Evolutionary conservation across 257 asterid genomes (phyloP), one percentile per base, ranked within the genome.

Genomic region (Ocimum tenuiflorum): DNA sequence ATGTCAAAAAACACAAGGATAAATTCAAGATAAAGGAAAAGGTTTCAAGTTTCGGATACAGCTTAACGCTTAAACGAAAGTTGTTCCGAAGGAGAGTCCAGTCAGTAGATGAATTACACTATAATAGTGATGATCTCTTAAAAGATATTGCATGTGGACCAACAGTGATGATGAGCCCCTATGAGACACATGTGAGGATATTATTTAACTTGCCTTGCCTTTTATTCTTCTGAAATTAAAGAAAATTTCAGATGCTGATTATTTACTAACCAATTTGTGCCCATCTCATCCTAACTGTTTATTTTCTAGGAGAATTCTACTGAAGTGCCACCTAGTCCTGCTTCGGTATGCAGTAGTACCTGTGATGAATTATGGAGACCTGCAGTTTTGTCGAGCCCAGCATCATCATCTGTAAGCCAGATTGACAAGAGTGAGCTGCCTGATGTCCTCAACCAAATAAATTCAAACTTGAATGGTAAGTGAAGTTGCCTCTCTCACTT

Each of bases 251-350:
- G 31, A 64, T 57, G 62, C 13, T 15, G 19, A 45, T 50, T 54
- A 8, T 59, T 47, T 63, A 27, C 61, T 47, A 17, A 54, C 41
- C 17, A 58, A 10, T 57, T 48, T 14, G 36, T 39, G 24, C 20
- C 36, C 65, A 55, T 17, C 53, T 24, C 18, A 0, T 47, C 20
- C 56, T 43, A 41, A 27, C 4, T 27, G 31, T 27, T 7, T 61
- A 23, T 70, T 36, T 73, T 83, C 6, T 65, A 94, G 99, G 99
- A 94, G 75, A 83, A 94, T 70, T 83, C 77, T 55, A 90, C 99
- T 3, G 97, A 94, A 85, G 97, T 94, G 48, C 99, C 99, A 71
- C 97, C 99, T 49, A 94, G 99, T 79, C 99, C 99, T 41, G 99
- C 99, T 66, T 90, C 99, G 39, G 90, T 88, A 18, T 90, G 97